Base-by-base conservation (phyloP, 2,329 filamentous ascomycete species). In the Pezizomycotina sp. region DNA sequence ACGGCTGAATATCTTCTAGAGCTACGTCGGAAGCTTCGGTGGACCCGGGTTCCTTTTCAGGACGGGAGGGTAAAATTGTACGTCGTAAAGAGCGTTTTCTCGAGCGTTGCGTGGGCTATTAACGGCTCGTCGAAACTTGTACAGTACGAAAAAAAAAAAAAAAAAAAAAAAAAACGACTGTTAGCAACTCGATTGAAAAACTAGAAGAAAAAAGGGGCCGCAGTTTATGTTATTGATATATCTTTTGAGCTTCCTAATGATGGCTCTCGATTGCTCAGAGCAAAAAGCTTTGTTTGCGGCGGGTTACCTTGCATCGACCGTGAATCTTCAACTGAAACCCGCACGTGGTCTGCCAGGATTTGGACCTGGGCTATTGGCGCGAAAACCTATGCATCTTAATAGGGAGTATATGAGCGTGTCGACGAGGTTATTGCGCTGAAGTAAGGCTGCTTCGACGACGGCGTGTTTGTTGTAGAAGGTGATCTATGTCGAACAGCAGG, bases 281-380 rank as follows among this genome's bases (percentile, higher is more conserved):
- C n/a, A n/a, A n/a, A n/a, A n/a, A n/a, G n/a, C n/a, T n/a, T n/a
- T n/a, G n/a, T n/a, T n/a, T n/a, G n/a, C n/a, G n/a, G n/a, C n/a
- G n/a, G 48, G 62, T 48, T 62, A 79, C 78, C 83, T 71, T 95
- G 84, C 71, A 95, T 84, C 15, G 86, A 80, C 46, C 81, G 75
- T 7, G 78, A 74, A 53, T 93, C 80, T 52, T 93, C 83, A 16
- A 79, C 82, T 12, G 78, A 77, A 55, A 98, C 89, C 39, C 81
- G 74, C 45, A 98, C 67, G 6, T 84, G 84, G 47, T 89, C 77
- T 34, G 77, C 71, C 8, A 77, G 81, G 42, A 98, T 80, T 55
- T 86, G 78, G n/a, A 72, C 61, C 42, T 68, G 65, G 6, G 62
- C 65, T 53, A 66, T 70, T 27, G 62, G 56, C 33, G 64, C 60